Conservation (phyloP, 2,329 filamentous ascomycete genomes). For the Aspergillus spinulosporus region DNA sequence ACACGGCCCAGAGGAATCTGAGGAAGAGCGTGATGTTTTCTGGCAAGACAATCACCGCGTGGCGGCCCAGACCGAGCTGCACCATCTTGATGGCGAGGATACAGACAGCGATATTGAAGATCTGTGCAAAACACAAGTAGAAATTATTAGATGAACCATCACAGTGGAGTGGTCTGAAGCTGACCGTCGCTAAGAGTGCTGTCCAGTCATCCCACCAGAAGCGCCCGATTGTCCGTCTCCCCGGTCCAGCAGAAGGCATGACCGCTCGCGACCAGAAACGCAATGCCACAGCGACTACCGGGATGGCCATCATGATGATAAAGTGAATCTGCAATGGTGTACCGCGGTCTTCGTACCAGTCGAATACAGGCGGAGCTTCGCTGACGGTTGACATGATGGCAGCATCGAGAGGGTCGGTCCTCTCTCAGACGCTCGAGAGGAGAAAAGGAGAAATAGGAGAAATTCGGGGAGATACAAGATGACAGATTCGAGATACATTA, state of each 20-base stretch:
- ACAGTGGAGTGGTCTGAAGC: no score
- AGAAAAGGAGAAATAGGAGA: background rate
- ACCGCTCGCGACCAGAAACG: background rate
- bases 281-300: background rate
- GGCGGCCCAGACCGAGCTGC: background rate
- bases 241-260: background rate
- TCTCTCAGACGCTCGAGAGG: background rate
- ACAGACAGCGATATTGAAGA: background rate
- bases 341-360: background rate
- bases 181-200: background rate
- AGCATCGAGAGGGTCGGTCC: background rate
- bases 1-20: background rate
- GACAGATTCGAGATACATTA: no score
- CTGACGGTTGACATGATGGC: background rate
- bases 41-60: background rate
- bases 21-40: background rate
- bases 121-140: background rate
- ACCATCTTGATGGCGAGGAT: background rate
- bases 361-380: background rate
- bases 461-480: background rate
- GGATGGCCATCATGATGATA: background rate
- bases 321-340: background rate
- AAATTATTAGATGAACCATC: background rate
- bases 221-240: background rate
- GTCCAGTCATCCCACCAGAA: background rate